Conservation (phyloP, 345 rosid genomes). For the Excoecaria agallocha region DNA sequence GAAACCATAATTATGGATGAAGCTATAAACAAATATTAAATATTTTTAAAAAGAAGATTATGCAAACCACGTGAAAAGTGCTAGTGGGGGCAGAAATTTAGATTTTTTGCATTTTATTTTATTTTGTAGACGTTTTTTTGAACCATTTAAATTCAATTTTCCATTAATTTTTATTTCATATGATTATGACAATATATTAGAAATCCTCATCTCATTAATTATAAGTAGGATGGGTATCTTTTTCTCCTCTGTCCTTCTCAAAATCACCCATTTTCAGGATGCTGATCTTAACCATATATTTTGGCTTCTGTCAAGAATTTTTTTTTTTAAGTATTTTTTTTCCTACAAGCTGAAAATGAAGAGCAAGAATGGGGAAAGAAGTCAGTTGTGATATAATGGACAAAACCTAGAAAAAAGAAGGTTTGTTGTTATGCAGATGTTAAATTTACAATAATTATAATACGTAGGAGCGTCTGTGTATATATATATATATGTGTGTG, state of each 20-base stretch:
- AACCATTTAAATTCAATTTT: not conserved
- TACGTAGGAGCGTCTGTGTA: not conserved
- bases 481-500: not conserved
- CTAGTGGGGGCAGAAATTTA: conserved; percentile 13
- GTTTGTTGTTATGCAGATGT: too few relatives aligned
- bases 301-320: not conserved
- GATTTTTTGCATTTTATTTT: conserved; percentile 1
- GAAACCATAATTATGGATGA: too few relatives aligned
- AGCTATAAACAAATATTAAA: too few relatives aligned
- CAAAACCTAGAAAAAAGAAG: too few relatives aligned
- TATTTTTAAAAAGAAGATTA: not conserved
- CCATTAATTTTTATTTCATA: not conserved
- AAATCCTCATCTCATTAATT: too few relatives aligned
- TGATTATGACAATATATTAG: not conserved
- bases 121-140: not conserved
- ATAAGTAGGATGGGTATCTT: not conserved
- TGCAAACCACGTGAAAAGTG: conserved; percentile 44
- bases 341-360: not conserved
- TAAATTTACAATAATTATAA: too few relatives aligned
- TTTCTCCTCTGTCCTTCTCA: not conserved
- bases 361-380: too few relatives aligned
- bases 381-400: too few relatives aligned
- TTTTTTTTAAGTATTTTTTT: not conserved
- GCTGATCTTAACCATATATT: not conserved
- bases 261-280: conserved; percentile 1